Evolutionary conservation across 345 rosid species (phyloP), one percentile per base, ranked within the genome.

Genomic region (Garcia nutans): DNA sequence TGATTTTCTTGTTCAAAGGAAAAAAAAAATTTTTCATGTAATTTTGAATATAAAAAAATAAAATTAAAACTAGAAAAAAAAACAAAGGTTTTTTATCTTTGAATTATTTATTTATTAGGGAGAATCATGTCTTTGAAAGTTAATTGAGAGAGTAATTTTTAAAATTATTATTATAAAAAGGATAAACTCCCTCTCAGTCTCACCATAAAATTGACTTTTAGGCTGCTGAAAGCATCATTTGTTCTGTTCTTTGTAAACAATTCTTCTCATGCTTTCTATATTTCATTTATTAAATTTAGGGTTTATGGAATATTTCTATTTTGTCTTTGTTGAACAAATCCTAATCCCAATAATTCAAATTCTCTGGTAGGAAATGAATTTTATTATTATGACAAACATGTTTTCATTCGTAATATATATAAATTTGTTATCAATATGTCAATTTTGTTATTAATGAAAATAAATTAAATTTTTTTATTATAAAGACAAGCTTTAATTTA

Each of bases 121-220:
- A 47, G 9, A 47, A 47, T 11, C 50, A 47, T 47, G 6, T 37
- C 5, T 37, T 37, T 37, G 5, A 37, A 37, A 5, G 6, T 37
- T 37, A 33, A 37, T 37, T 37, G 6, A 23, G 44, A 16, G 59
- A 37, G 50, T 15, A 3, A 8, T 45, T 41, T 17, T 37, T 37
- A 0, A 41, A 73, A 22, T 22, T 11, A 47, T 47, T 47, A 47
- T 10, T 47, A 1, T 47, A 1, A 1, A 47, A 33, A 55, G 23
- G 62, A 17, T 62, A 55, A 42, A 65, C 49, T 76, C 50, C 66
- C 50, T 70, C 74, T 45, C 49, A 75, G 42, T 70, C 74, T 45
- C 49, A 72, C 68, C 77, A 45, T 50, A 57, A 41, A 70, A 78
- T 78, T 73, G 83, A 83, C 82, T 73, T 78, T 60, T 66, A 49